These are phyloP conservation scores for Russula olivacea DNA, from an alignment of 768 basidiomycete genomes.

Conservation along the genomic window DNA sequence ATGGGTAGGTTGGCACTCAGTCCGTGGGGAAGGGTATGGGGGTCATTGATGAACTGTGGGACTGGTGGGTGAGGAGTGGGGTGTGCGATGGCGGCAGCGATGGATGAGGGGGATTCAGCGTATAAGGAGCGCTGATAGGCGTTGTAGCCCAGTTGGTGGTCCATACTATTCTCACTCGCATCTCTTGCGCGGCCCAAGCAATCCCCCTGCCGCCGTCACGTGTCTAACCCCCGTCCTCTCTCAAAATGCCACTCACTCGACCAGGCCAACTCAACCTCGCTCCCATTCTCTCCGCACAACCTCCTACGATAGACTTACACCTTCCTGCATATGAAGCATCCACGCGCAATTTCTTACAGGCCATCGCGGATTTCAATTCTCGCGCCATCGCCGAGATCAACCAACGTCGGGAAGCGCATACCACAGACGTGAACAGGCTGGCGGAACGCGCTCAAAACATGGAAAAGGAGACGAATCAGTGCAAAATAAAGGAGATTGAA, in stretches of 20 bases:
- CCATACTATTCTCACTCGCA: slow-evolving; percentile 32
- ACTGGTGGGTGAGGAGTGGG: slow-evolving; percentile 48
- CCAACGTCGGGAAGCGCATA: slow-evolving; percentile 57
- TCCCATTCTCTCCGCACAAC: slow-evolving; percentile 44
- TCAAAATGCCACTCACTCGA: background rate
- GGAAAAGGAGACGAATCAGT: slow-evolving; percentile 66
- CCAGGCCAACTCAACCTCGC: slow-evolving; percentile 49
- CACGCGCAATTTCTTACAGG: slow-evolving; percentile 65
- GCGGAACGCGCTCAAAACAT: slow-evolving; percentile 55
- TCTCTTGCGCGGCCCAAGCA: background rate
- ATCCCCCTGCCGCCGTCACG: slow-evolving; percentile 13
- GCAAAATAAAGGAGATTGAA: slow-evolving; percentile 74
- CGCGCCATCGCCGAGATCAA: slow-evolving; percentile 65
- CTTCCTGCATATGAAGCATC: slow-evolving; percentile 57
- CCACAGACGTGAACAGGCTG: slow-evolving; percentile 54
- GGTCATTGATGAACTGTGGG: slow-evolving; percentile 35
- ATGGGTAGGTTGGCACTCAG: slow-evolving; percentile 28
- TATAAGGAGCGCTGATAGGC: slow-evolving; percentile 56
- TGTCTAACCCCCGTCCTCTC: background rate
- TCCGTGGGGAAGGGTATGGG: slow-evolving; percentile 26
- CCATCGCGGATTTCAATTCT: slow-evolving; percentile 66
- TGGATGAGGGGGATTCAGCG: slow-evolving; percentile 52
- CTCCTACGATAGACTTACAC: slow-evolving; percentile 59
- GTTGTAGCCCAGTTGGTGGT: slow-evolving; percentile 55
- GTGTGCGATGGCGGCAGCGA: slow-evolving; percentile 41